These are phyloP conservation scores for Pyrenophora teres DNA, from an alignment of 2,329 filamentous ascomycete species.

Conservation along the genomic window DNA sequence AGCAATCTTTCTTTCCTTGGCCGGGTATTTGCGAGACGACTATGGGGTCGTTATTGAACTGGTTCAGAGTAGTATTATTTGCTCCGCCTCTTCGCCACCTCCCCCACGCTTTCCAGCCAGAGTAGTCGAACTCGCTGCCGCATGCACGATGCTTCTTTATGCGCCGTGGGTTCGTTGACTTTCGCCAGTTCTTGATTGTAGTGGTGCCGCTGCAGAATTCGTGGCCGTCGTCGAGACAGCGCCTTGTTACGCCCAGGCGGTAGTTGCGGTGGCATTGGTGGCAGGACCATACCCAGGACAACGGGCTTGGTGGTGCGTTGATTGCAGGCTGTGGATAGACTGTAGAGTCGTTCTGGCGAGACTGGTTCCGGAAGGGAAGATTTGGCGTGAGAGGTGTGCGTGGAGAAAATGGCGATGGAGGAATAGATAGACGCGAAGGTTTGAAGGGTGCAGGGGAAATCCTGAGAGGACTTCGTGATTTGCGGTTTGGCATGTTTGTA, in stretches of 20 bases:
- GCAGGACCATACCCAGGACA: slow-evolving; percentile 60
- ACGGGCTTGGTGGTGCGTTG: slow-evolving; percentile 26
- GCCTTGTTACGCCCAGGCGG: slow-evolving; percentile 55
- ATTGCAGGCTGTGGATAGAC: slow-evolving; percentile 30
- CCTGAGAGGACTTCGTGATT: slow-evolving; percentile 8
- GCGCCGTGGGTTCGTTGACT: slow-evolving; percentile 4
- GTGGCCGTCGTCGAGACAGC: slow-evolving; percentile 61
- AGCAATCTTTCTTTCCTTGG: slow-evolving; percentile 47
- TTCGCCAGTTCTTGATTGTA: slow-evolving; percentile 42
- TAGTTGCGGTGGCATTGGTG: slow-evolving; percentile 57
- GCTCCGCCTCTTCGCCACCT: slow-evolving; percentile 46
- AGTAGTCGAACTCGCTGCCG: slow-evolving; percentile 58
- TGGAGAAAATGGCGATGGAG: slow-evolving; percentile 52
- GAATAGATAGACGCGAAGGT: slow-evolving; percentile 51
- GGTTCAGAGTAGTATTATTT: slow-evolving; percentile 4
- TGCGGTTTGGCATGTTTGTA: not conserved
- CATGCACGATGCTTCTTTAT: slow-evolving; percentile 50
- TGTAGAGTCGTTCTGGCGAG: not conserved
- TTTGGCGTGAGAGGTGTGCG: slow-evolving; percentile 29
- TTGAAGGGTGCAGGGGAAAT: slow-evolving; percentile 50
- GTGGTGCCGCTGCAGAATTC: slow-evolving; percentile 58
- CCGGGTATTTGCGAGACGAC: not conserved
- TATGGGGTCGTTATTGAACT: not conserved
- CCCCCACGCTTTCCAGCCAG: slow-evolving; percentile 56
- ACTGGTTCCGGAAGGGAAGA: not conserved